phyloP scores from a whole-genome alignment of 139 green algal genomes.

The Picochlorum sp. region DNA sequence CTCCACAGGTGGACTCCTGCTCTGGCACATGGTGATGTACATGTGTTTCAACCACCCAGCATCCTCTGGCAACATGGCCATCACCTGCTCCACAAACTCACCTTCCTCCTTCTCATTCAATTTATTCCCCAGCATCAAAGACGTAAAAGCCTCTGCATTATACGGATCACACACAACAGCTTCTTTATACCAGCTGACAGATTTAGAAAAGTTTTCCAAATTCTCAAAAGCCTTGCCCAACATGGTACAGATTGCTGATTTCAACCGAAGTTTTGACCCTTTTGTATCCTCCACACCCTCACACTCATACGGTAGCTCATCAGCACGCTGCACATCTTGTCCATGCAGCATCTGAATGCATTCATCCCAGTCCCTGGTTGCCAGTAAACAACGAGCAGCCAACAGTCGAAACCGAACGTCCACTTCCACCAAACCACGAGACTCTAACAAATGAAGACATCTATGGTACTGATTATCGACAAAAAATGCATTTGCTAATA shows the following conservation, averaged over 20 bases:
- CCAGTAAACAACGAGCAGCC: conserved; percentile 64
- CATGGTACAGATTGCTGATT: conserved; percentile 59
- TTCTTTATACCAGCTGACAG: conserved; percentile 36
- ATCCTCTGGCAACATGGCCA: conserved; percentile 21
- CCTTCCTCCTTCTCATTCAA: conserved; percentile 71
- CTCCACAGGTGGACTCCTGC: conserved; percentile 23
- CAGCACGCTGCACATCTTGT: conserved; percentile 29
- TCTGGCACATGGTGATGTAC: conserved; percentile 50
- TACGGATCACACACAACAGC: conserved; percentile 77
- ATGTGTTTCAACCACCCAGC: conserved; percentile 73
- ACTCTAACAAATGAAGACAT: conserved; percentile 56
- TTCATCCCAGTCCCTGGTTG: conserved; percentile 81
- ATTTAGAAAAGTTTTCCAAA: conserved; percentile 68
- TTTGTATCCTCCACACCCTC: not conserved
- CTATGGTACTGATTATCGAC: conserved; percentile 58
- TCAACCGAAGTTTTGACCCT: conserved; percentile 14
- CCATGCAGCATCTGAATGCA: conserved; percentile 66
- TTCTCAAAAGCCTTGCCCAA: conserved; percentile 66
- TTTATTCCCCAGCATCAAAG: conserved; percentile 80
- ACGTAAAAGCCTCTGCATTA: conserved; percentile 87
- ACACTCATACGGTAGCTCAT: conserved; percentile 11
- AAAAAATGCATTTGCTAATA: conserved; percentile 74
- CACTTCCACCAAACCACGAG: conserved; percentile 34
- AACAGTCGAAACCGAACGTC: conserved; percentile 62
- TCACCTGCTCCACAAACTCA: conserved; percentile 48